Percentiles rank a stretch among this genome's conserved stretches.
phyloP scores from a whole-genome alignment of 768 basidiomycete species.

The Psilocybe subaeruginosa region DNA sequence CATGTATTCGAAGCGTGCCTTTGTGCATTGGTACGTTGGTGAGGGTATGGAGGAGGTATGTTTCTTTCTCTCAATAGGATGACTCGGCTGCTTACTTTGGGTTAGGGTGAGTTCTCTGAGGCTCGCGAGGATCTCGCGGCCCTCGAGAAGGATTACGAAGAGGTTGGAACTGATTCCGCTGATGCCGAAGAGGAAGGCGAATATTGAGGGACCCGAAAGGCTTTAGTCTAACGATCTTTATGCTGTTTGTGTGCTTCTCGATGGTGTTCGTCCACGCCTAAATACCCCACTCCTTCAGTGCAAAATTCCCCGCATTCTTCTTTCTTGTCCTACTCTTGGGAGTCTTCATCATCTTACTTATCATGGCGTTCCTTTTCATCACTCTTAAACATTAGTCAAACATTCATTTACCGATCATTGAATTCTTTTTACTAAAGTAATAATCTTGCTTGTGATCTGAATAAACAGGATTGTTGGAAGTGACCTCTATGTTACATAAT shows the following conservation, averaged over 20 bases:
- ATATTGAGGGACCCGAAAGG: conserved; percentile 27
- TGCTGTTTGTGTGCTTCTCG: conserved; percentile 8
- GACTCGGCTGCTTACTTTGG: neutral
- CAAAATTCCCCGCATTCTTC: conserved; percentile 14
- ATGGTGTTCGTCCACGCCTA: conserved; percentile 16
- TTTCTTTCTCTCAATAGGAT: neutral
- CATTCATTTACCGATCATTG: conserved; percentile 24
- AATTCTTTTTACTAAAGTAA: conserved; percentile 29
- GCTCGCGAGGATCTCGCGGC: conserved; percentile 99
- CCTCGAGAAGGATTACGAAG: conserved; percentile 97
- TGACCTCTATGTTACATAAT: neutral
- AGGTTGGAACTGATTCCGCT: conserved; percentile 63
- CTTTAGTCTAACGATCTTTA: conserved; percentile 7
- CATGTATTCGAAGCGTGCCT: conserved; percentile 94
- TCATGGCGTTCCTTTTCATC: neutral
- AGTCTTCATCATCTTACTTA: conserved; percentile 1
- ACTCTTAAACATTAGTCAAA: conserved; percentile 18
- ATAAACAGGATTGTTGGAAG: conserved; percentile 16
- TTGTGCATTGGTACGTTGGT: conserved; percentile 94
- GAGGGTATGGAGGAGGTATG: conserved; percentile 94
- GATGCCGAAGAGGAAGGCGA: conserved; percentile 46
- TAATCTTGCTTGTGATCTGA: conserved; percentile 16
- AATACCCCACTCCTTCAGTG: conserved; percentile 24
- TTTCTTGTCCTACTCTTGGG: neutral
- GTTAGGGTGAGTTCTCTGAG: conserved; percentile 94